A percentile compares a stretch with the other conserved stretches of the same genome.
Evolutionary conservation across 192 early-diverging fungal species (phyloP).

Genomic region (Gryganskiella cystojenkinii): DNA sequence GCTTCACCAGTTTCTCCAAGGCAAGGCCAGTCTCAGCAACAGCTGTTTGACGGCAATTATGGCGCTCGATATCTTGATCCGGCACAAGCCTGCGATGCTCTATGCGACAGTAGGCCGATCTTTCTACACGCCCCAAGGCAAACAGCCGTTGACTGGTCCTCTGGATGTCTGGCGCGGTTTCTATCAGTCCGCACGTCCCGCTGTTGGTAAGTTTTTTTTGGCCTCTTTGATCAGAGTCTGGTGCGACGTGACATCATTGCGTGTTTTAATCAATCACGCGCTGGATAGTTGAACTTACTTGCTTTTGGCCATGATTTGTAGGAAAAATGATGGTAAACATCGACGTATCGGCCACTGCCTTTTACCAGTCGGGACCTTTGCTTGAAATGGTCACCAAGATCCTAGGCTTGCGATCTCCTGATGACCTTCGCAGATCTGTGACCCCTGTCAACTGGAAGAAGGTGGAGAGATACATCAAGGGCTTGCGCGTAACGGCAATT

Average conservation of each 20-base stretch:
- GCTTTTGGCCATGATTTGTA: background rate
- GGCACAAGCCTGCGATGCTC: conserved; percentile 76
- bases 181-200: conserved; percentile 86
- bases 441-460: conserved; percentile 50
- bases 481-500: conserved; percentile 59
- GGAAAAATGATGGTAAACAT: conserved; percentile 75
- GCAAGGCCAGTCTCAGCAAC: conserved; percentile 55
- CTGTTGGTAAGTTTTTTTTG: conserved; percentile 68
- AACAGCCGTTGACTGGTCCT: conserved; percentile 66
- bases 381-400: conserved; percentile 75
- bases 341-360: conserved; percentile 75
- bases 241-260: background rate
- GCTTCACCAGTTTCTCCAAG: conserved; percentile 63
- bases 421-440: conserved; percentile 56
- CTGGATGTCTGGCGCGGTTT: conserved; percentile 92
- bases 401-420: conserved; percentile 61
- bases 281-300: background rate
- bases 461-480: conserved; percentile 63
- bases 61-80: conserved; percentile 82
- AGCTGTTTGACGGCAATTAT: conserved; percentile 64
- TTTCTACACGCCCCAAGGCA: conserved; percentile 83
- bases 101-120: conserved; percentile 88
- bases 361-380: conserved; percentile 73
- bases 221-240: background rate
- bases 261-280: background rate